phyloP scores from a whole-genome alignment of 331 rosid genomes.

The Rosa hybrid region DNA sequence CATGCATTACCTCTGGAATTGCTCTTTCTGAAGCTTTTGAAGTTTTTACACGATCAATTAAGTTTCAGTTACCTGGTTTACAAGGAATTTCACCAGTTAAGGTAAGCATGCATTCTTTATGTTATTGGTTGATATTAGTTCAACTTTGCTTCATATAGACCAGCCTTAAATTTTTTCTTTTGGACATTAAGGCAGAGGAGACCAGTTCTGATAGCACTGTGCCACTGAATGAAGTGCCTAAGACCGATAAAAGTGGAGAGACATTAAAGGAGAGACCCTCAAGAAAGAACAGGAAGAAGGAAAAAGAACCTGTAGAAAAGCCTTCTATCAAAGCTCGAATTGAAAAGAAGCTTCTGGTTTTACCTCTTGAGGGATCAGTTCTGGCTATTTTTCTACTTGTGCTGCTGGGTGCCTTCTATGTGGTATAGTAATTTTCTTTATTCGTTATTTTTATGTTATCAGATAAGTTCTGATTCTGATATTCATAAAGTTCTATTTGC shows the following conservation, averaged over 20 bases:
- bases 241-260: conserved; percentile 69
- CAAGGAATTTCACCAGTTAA: conserved; percentile 39
- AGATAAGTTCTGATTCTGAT: not conserved
- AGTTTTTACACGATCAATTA: conserved; percentile 84
- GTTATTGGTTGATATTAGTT: conserved; percentile 16
- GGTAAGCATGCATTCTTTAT: conserved; percentile 44
- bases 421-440: conserved; percentile 54
- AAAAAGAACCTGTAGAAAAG: conserved; percentile 75
- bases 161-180: conserved; percentile 27
- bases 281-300: conserved; percentile 77
- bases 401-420: conserved; percentile 95
- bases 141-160: conserved; percentile 10
- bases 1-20: conserved; percentile 96
- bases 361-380: conserved; percentile 84
- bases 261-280: conserved; percentile 75
- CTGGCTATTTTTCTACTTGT: conserved; percentile 74
- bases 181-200: conserved; percentile 63
- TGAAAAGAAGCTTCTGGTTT: conserved; percentile 87
- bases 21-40: conserved; percentile 98
- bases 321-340: conserved; percentile 60
- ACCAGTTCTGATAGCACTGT: conserved; percentile 49
- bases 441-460: conserved; percentile 19
- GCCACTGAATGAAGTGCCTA: conserved; percentile 47
- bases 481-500: not conserved
- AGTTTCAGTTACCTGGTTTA: conserved; percentile 81